These are phyloP conservation scores for Leccinum arenicola DNA, from an alignment of 768 basidiomycete genomes.

Conservation along the genomic window DNA sequence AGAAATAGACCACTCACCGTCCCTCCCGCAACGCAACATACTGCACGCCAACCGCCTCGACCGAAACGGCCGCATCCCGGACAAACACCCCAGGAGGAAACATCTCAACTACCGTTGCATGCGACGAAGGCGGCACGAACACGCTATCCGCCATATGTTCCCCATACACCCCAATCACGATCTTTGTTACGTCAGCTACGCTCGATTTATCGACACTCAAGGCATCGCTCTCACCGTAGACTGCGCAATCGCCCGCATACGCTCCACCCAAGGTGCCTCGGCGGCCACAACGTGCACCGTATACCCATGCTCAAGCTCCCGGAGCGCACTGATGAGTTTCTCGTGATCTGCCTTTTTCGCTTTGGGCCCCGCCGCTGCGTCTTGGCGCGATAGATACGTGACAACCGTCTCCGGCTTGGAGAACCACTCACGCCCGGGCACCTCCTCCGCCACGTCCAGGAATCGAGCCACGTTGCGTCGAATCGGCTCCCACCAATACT, in stretches of 20 bases:
- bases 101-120: constrained; percentile 72
- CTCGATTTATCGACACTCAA: not conserved
- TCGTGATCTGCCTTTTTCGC: constrained; percentile 56
- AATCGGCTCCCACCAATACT: constrained; percentile 71
- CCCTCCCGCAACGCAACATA: constrained; percentile 60
- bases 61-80: constrained; percentile 58
- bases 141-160: constrained; percentile 62
- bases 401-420: constrained; percentile 44
- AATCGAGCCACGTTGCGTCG: constrained; percentile 42
- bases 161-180: constrained; percentile 61
- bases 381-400: constrained; percentile 68
- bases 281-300: constrained; percentile 56
- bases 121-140: constrained; percentile 61
- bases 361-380: constrained; percentile 46
- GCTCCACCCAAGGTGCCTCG: constrained; percentile 53
- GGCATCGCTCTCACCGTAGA: constrained; percentile 50
- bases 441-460: constrained; percentile 34
- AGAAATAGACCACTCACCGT: constrained; percentile 22
- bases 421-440: constrained; percentile 12
- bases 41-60: constrained; percentile 48
- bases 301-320: constrained; percentile 50
- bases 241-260: constrained; percentile 61
- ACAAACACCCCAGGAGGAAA: constrained; percentile 67
- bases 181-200: constrained; percentile 32
- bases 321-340: constrained; percentile 56